Base-by-base conservation (phyloP, 1,139 yeast genomes). In the Nematodospora anomalae region DNA sequence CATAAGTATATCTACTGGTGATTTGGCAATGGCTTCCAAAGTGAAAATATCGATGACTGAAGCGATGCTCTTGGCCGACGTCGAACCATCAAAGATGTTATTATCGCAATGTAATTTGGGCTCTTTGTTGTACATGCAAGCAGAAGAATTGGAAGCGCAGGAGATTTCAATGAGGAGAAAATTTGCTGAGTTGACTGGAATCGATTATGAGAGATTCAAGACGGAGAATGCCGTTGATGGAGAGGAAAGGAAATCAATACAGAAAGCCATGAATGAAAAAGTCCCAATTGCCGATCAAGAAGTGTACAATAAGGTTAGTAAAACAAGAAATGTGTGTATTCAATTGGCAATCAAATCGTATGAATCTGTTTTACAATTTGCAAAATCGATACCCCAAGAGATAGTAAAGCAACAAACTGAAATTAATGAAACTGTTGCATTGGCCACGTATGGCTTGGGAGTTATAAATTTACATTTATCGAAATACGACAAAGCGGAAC, bases 391-490 rank as follows among this genome's bases (percentile, higher is more conserved):
- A 6, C 79, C 82, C 2, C 52, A 42, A 30, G 63, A 56, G 14
- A 43, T 47, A 25, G 49, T 50, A 35, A 50, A 47, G 22, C 42
- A 46, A 29, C 49, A 53, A 32, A 37, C 45, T 32, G 50, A 55
- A 28, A 55, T 67, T 14, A 49, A 50, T 35, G 88, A 86, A 45
- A 80, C 85, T 2, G 78, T 83, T 22, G 95, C 95, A 0, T 66
- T 88, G 52, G 79, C 96, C 1, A 80, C 88, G 0, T 90, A 87
- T 53, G 95, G 96, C 0, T 66, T 87, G 28, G 97, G 96, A 0
- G 95, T 89, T 4, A 73, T 87, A 11, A 73, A 79, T 33, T 60
- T 85, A 13, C 89, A 86, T 52, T 52, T 67, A 26, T 72, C 79
- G 1, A 63, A 80, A 15, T 67, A 71, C 40, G 71, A 70, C 16